phyloP scores from a whole-genome alignment of 106 monocot species.

The Alisma plantagoaquatica region DNA sequence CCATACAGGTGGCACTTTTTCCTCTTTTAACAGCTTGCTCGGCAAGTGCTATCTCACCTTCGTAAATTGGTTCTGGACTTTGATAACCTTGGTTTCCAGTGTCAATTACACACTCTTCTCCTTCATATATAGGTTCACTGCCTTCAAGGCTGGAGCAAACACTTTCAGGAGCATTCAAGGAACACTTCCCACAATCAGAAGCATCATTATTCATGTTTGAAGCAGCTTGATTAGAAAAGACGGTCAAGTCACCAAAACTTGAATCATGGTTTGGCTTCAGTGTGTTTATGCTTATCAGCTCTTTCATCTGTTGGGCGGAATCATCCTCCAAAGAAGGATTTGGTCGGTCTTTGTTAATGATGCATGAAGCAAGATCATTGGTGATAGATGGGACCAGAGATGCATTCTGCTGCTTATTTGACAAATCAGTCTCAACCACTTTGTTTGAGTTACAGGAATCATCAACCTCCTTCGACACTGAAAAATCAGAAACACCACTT shows the following conservation, averaged over 20 bases:
- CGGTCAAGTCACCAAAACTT: slow-evolving; percentile 6
- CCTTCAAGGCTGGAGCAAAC: slow-evolving; percentile 23
- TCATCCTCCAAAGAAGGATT: not conserved
- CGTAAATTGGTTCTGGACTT: slow-evolving; percentile 77
- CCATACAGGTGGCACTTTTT: not conserved
- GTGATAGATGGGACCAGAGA: slow-evolving; percentile 7
- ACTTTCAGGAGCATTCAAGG: slow-evolving; percentile 24
- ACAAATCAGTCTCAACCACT: slow-evolving; percentile 4
- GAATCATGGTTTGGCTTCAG: not conserved
- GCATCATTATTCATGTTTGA: slow-evolving; percentile 7
- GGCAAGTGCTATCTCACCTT: slow-evolving; percentile 85
- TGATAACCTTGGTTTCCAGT: slow-evolving; percentile 29
- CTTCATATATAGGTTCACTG: slow-evolving; percentile 88
- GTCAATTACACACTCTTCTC: slow-evolving; percentile 77
- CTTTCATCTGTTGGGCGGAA: not conserved
- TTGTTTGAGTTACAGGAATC: slow-evolving; percentile 6
- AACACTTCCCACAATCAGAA: slow-evolving; percentile 17
- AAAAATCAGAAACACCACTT: not conserved
- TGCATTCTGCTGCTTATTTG: slow-evolving; percentile 6
- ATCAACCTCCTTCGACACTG: slow-evolving; percentile 15
- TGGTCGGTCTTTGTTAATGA: not conserved
- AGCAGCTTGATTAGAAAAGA: slow-evolving; percentile 16
- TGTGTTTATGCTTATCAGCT: not conserved
- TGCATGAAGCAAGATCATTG: not conserved
- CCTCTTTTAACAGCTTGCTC: slow-evolving; percentile 38